Evolutionary conservation across 129 eudicot species (phyloP), one percentile per base, ranked within the genome.

Genomic region (sunflower (Helianthus annuus)): DNA sequence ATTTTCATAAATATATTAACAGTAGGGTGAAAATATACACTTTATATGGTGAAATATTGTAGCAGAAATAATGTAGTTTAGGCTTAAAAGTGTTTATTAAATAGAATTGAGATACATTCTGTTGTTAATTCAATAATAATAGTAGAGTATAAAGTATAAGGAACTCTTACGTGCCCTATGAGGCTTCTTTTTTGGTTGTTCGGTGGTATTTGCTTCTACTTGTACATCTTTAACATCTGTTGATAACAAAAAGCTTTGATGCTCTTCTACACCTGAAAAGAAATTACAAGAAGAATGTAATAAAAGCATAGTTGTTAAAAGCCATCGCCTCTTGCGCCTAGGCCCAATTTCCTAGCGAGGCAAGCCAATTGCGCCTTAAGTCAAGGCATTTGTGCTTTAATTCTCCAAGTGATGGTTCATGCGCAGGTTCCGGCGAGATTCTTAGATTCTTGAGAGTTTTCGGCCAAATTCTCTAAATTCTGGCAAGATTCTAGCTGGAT

Each of bases 91-190:
- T 5, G 36, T 10, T 58, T 27, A 24, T 11, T 3, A 27, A 10
- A 24, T 10, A n/a, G 40, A 24, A 24, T 1, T 14, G 22, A 12
- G 12, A 12, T 32, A 34, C 10, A 60, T 38, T 38, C 0, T 63
- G 15, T 36, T 3, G 7, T 52, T 15, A 67, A 32, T 24, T 57
- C 59, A 44, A 61, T 52, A 44, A 61, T 52, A 38, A 16, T 32
- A 71, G 70, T 24, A 59, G 19, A 40, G 16, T 79, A 13, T 72
- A 51, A 6, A 49, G 54, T 49, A 68, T 60, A 44, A 42, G 22
- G 42, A 52, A 76, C 49, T 64, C 91, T 91, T 91, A 91, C 97
- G 92, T 74, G 79, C 82, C 67, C 88, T 82, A 42, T 59, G 97
- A 22, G 76, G 82, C 53, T 81, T 87, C 66, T 42, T 85, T 74